Base-by-base conservation (phyloP, 345 rosid genomes). In the Arabis hirsuta region DNA sequence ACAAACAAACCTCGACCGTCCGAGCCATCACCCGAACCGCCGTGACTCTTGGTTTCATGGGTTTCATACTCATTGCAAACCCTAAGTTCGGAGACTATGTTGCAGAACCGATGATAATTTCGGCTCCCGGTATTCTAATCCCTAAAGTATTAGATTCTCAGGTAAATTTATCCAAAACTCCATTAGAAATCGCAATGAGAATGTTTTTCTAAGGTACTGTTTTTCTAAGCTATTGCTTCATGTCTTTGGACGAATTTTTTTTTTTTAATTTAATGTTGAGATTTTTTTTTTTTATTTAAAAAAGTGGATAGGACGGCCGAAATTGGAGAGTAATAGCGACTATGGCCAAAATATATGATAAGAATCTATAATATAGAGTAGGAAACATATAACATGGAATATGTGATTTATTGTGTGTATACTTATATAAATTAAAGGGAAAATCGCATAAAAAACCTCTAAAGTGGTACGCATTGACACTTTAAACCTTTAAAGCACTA, bases 31-130 rank as follows among this genome's bases (percentile, higher is more conserved):
- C 82, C 11, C 71, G 79, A 76, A 89, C 96, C 3, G 92, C 97
- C 9, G 81, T 26, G 72, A 39, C 80, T 58, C 85, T 89, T 12
- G 73, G 90, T 22, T 85, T 93, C 65, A 39, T 8, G 69, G 97
- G 95, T 10, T 93, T 93, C 56, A 73, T 77, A 70, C 73, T 94
- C 12, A 73, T 84, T 5, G 97, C 98, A 7, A 85, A 81, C 69
- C 86, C 90, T 31, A 50, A 7, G 6, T 88, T 81, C 11, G 95
- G 96, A 1, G 87, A 89, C 74, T 88, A 76, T 76, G 59, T 85
- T 3, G 95, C 87, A 0, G 92, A 91, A 62, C 90, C 95, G 0
- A 66, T 88, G 9, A 88, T 86, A 36, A 81, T 78, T 42, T 29
- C 82, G 8, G 27, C 74, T 73, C 78, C 96, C 3, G 95, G 90